Evolutionary conservation across 805 yeast species (phyloP).

Genomic region (Millerozyma acaciae): DNA sequence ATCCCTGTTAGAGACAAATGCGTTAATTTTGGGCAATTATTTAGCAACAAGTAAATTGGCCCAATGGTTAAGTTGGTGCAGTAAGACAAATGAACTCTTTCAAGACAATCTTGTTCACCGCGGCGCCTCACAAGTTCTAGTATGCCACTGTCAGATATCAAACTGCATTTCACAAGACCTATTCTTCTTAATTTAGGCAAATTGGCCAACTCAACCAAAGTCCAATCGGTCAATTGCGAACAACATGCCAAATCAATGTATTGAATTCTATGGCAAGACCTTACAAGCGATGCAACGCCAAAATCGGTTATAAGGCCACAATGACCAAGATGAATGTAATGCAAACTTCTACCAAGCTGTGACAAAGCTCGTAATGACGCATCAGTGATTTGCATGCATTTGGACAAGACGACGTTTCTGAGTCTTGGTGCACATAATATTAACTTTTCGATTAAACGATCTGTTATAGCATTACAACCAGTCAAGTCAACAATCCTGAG

Average conservation of each 20-base stretch:
- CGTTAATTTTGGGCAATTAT: conserved; percentile 79
- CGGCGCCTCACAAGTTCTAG: conserved; percentile 62
- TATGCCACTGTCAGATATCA: conserved; percentile 83
- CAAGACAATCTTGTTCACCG: conserved; percentile 75
- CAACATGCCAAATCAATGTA: conserved; percentile 96
- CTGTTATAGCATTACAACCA: conserved; percentile 77
- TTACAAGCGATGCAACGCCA: conserved; percentile 73
- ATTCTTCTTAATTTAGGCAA: conserved; percentile 82
- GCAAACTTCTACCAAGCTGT: conserved; percentile 71
- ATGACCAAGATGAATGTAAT: conserved; percentile 90
- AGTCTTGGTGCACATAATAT: conserved; percentile 78
- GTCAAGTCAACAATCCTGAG: conserved; percentile 83
- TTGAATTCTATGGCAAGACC: conserved; percentile 78
- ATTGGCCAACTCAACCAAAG: conserved; percentile 70
- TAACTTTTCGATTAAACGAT: conserved; percentile 67
- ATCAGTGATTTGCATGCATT: conserved; percentile 85
- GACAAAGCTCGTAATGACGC: conserved; percentile 68
- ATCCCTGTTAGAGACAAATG: conserved; percentile 93
- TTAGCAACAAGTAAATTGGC: conserved; percentile 72
- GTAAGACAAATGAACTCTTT: conserved; percentile 89
- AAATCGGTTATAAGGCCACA: conserved; percentile 86
- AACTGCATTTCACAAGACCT: conserved; percentile 87
- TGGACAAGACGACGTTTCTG: conserved; percentile 83
- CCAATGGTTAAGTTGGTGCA: conserved; percentile 76
- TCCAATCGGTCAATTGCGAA: conserved; percentile 77